Conservation (phyloP, 805 yeast genomes). For the Nakazawaea wickerhamii region DNA sequence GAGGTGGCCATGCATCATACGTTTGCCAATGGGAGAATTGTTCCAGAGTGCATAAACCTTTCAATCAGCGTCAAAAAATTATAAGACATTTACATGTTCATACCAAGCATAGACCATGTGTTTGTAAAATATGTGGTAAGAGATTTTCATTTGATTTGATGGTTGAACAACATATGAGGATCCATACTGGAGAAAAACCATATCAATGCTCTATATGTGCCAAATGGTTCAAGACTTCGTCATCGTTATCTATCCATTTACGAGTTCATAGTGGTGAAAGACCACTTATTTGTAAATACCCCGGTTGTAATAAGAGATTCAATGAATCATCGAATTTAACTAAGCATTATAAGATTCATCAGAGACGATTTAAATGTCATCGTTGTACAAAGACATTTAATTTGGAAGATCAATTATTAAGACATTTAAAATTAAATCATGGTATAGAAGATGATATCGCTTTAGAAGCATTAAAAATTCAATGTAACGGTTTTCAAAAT, state of each 20-base stretch:
- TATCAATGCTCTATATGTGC: slow-evolving; percentile 68
- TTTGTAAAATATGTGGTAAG: slow-evolving; percentile 64
- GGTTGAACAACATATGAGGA: slow-evolving; percentile 75
- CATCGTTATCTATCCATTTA: slow-evolving; percentile 76
- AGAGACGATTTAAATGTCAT: slow-evolving; percentile 44
- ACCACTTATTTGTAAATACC: slow-evolving; percentile 74
- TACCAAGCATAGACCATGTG: slow-evolving; percentile 76
- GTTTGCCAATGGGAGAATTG: slow-evolving; percentile 79
- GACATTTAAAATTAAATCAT: slow-evolving; percentile 28
- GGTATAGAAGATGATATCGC: neutral
- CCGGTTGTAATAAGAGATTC: slow-evolving; percentile 78
- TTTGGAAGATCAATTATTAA: slow-evolving; percentile 32
- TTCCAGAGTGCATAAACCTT: slow-evolving; percentile 53
- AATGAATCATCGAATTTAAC: slow-evolving; percentile 86
- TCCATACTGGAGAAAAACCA: slow-evolving; percentile 90
- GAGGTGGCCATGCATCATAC: slow-evolving; percentile 65
- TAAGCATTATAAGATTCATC: slow-evolving; percentile 82
- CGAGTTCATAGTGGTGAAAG: slow-evolving; percentile 89
- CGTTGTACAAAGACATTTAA: slow-evolving; percentile 50
- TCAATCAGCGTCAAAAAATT: slow-evolving; percentile 80
- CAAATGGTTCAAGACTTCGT: slow-evolving; percentile 75
- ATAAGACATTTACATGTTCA: slow-evolving; percentile 85
- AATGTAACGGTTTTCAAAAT: slow-evolving; percentile 1
- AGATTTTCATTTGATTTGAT: slow-evolving; percentile 72
- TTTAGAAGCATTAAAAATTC: neutral